Percentiles rank a stretch among this genome's conserved stretches.
phyloP scores from a whole-genome alignment of 1,284 basidiomycete genomes.

The Bjerkandera adusta region DNA sequence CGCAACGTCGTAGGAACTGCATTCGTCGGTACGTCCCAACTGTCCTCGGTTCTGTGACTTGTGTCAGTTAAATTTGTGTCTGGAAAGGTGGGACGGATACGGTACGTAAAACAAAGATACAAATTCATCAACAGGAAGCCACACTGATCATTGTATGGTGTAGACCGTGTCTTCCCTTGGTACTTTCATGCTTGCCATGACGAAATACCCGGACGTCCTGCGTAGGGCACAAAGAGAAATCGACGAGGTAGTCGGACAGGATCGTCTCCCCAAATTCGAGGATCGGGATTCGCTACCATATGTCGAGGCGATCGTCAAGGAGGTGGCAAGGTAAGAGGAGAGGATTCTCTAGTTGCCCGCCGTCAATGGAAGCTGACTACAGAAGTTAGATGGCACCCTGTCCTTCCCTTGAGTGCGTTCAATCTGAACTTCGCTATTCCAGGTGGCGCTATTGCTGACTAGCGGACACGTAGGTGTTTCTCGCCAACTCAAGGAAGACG shows the following conservation, averaged over 20 bases:
- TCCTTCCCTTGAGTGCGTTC: too few species aligned
- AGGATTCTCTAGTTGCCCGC: too few species aligned
- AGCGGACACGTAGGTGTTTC: too few species aligned
- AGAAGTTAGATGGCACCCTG: too few species aligned
- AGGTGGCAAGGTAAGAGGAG: conserved; percentile 6
- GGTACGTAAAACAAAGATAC: background rate
- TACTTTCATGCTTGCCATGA: conserved; percentile 6
- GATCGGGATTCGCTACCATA: conserved; percentile 7
- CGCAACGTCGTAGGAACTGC: conserved; percentile 4
- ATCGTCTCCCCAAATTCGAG: conserved; percentile 5
- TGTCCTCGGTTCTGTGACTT: background rate
- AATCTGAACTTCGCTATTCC: too few species aligned
- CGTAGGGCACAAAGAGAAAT: conserved; percentile 7
- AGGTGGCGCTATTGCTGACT: too few species aligned
- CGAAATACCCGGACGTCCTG: conserved; percentile 5
- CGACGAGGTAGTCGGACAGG: background rate
- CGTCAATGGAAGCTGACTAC: too few species aligned
- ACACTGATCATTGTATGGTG: too few species aligned
- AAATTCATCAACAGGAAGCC: background rate
- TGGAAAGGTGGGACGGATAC: conserved; percentile 9
- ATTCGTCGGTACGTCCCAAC: conserved; percentile 4
- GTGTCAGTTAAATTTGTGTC: background rate
- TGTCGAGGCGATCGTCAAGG: background rate
- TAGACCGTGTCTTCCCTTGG: conserved; percentile 3
- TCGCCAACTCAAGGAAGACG: conserved; percentile 20